Evolutionary conservation across 495 filamentous ascomycete genomes (phyloP).

Genomic region (Astrothelium subdiscretum): DNA sequence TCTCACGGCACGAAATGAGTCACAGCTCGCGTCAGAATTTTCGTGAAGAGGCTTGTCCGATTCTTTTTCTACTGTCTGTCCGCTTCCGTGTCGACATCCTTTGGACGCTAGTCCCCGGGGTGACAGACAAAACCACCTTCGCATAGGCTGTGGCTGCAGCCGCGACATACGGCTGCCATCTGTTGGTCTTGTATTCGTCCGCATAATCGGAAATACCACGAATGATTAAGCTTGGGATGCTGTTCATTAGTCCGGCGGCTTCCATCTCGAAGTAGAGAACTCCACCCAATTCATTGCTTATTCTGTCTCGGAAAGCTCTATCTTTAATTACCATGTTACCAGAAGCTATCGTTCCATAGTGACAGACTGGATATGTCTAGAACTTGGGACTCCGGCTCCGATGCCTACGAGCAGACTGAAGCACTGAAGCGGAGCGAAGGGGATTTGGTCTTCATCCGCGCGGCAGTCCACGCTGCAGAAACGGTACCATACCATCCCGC

Average conservation of each 20-base stretch:
- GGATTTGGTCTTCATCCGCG: neutral
- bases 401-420: neutral
- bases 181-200: neutral
- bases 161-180: neutral
- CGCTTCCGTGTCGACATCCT: no score
- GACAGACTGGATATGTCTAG: neutral
- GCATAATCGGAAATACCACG: neutral
- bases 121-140: constrained; percentile 14
- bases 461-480: neutral
- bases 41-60: no score
- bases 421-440: neutral
- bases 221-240: neutral
- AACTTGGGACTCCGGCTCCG: neutral
- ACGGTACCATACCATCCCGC: neutral
- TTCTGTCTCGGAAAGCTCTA: neutral
- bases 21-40: no score
- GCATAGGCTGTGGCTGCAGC: neutral
- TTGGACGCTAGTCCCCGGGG: no score
- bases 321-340: neutral
- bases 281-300: neutral
- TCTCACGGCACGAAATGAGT: no score
- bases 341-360: neutral
- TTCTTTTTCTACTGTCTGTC: no score
- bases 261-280: neutral
- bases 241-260: neutral